These are phyloP conservation scores for Epichloe uncinata DNA, from an alignment of 2,329 filamentous ascomycete genomes.

Conservation along the genomic window DNA sequence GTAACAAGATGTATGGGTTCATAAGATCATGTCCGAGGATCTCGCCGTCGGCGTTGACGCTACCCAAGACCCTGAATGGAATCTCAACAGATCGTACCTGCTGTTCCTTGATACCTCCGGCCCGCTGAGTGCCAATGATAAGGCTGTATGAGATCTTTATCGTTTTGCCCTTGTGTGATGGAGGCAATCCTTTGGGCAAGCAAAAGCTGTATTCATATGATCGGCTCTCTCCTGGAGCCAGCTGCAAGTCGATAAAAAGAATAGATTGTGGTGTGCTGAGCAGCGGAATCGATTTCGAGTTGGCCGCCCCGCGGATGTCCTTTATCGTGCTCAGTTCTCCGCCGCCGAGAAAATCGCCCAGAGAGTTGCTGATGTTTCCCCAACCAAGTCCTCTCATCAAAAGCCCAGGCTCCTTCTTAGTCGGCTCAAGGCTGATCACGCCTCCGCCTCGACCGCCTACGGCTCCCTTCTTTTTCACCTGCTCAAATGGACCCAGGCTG, in stretches of 20 bases:
- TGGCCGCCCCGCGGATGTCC: constrained; percentile 82
- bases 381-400: constrained; percentile 79
- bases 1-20: constrained; percentile 80
- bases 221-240: constrained; percentile 78
- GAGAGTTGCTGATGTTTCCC: constrained; percentile 74
- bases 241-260: constrained; percentile 81
- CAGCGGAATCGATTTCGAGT: constrained; percentile 75
- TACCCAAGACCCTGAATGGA: constrained; percentile 84
- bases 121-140: constrained; percentile 80
- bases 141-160: constrained; percentile 91
- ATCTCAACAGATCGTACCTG: constrained; percentile 84
- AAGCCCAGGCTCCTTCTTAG: constrained; percentile 64
- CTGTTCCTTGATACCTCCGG: constrained; percentile 63
- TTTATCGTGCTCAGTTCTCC: constrained; percentile 86
- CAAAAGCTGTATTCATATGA: constrained; percentile 79
- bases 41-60: constrained; percentile 79
- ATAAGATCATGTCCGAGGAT: constrained; percentile 89
- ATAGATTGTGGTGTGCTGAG: constrained; percentile 94
- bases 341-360: constrained; percentile 76
- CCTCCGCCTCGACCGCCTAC: constrained; percentile 78
- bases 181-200: constrained; percentile 78
- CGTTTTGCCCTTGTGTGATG: constrained; percentile 78
- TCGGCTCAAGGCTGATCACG: constrained; percentile 65
- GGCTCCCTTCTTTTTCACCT: constrained; percentile 90
- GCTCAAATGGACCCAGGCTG: constrained; percentile 81